These are phyloP conservation scores for Phytophthora ramorum DNA, from an alignment of 352 stramenopile genomes.

Conservation along the genomic window DNA sequence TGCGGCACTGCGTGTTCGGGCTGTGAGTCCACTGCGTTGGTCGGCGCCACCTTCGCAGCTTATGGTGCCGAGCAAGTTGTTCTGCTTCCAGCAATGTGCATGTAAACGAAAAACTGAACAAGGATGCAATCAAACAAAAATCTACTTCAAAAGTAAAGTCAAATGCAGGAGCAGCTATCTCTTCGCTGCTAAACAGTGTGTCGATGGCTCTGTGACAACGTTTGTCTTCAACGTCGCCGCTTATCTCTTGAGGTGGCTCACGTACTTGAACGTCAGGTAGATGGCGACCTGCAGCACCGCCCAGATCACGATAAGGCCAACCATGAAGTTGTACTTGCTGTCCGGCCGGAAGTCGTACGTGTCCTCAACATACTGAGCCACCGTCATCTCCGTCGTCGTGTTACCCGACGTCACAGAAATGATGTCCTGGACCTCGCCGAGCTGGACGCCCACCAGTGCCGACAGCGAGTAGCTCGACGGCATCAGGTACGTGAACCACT, in stretches of 20 bases:
- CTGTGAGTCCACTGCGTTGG: no score
- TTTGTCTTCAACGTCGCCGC: conserved; percentile 11
- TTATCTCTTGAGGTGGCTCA: no score
- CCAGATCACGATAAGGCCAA: no score
- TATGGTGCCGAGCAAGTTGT: no score
- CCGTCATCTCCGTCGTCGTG: conserved; percentile 23
- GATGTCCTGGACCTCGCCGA: conserved; percentile 39
- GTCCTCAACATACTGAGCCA: conserved; percentile 34
- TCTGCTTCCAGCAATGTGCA: no score
- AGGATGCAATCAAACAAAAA: conserved; percentile 9
- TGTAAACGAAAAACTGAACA: background rate
- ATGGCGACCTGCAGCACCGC: no score
- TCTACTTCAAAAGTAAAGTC: conserved; percentile 15
- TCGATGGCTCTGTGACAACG: conserved; percentile 1
- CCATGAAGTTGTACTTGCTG: no score
- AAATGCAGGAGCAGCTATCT: conserved; percentile 21
- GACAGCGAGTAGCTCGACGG: conserved; percentile 60
- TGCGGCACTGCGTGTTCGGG: conserved; percentile 89
- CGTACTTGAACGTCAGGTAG: no score
- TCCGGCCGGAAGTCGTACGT: conserved; percentile 55
- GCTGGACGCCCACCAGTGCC: conserved; percentile 42
- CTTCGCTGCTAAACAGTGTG: conserved; percentile 13
- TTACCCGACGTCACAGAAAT: conserved; percentile 15
- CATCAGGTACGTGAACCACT: conserved; percentile 72
- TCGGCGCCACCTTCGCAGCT: no score